phyloP scores from a whole-genome alignment of 2,329 filamentous ascomycete species.

The Amylocarpus encephaloides region DNA sequence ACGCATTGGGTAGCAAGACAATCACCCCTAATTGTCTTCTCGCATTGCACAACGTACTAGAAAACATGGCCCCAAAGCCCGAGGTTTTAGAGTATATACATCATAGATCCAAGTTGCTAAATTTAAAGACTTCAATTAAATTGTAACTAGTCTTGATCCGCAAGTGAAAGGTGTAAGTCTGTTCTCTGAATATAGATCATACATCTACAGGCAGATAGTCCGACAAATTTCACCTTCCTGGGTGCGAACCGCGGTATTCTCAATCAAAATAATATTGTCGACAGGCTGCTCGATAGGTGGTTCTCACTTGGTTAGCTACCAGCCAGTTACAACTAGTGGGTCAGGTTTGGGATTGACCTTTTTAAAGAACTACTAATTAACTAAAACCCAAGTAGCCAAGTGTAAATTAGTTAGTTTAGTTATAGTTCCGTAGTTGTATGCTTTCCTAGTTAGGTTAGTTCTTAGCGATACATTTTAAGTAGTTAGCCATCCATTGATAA shows the following conservation, averaged over 20 bases:
- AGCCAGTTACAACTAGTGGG: too few relatives aligned
- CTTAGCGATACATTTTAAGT: too few relatives aligned
- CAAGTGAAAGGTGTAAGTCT: background rate
- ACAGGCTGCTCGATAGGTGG: too few relatives aligned
- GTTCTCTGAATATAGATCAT: background rate
- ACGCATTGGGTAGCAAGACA: background rate
- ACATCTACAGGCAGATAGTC: background rate
- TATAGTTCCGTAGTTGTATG: too few relatives aligned
- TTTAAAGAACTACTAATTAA: too few relatives aligned
- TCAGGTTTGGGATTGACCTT: too few relatives aligned
- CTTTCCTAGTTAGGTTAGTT: too few relatives aligned
- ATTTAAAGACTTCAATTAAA: background rate
- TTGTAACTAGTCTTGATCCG: background rate
- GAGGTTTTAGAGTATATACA: background rate
- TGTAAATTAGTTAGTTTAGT: too few relatives aligned
- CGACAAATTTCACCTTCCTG: background rate
- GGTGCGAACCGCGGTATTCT: background rate
- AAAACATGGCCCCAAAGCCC: background rate
- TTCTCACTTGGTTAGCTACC: too few relatives aligned
- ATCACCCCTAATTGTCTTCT: background rate
- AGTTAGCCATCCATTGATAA: too few relatives aligned
- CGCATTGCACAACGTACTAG: background rate
- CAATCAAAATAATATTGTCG: background rate
- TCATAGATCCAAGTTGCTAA: background rate
- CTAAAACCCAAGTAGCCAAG: too few relatives aligned